Percentiles rank a stretch among this genome's conserved stretches.
Conservation (phyloP, 495 filamentous ascomycete genomes). For the Penicillium tannophilum region DNA sequence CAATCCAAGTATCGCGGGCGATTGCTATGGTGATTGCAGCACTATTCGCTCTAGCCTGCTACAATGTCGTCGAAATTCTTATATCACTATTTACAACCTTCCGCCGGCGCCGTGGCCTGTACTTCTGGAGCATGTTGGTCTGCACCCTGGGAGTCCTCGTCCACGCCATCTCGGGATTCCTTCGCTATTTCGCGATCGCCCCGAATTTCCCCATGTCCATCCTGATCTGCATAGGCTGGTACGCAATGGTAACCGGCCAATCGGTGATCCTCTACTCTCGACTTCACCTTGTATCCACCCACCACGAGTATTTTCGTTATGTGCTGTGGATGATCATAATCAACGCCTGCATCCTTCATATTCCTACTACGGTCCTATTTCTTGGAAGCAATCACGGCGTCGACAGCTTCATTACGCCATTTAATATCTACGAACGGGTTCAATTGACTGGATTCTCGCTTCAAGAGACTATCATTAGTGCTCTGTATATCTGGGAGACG, state of each 20-base stretch:
- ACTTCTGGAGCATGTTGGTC: slow-evolving; percentile 48
- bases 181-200: slow-evolving; percentile 34
- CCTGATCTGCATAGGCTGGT: slow-evolving; percentile 32
- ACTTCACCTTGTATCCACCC: slow-evolving; percentile 39
- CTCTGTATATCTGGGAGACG: slow-evolving; percentile 50
- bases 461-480: slow-evolving; percentile 52
- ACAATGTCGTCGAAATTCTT: slow-evolving; percentile 41
- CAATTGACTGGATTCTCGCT: slow-evolving; percentile 44
- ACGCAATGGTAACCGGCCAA: slow-evolving; percentile 39
- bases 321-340: slow-evolving; percentile 40
- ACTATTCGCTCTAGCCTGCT: slow-evolving; percentile 37
- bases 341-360: slow-evolving; percentile 28
- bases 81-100: slow-evolving; percentile 45
- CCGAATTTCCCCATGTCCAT: slow-evolving; percentile 28
- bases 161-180: slow-evolving; percentile 30
- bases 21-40: slow-evolving; percentile 34
- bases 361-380: slow-evolving; percentile 34
- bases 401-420: slow-evolving; percentile 25
- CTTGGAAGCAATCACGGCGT: slow-evolving; percentile 29
- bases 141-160: slow-evolving; percentile 29
- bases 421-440: slow-evolving; percentile 44
- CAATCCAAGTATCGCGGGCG: slow-evolving; percentile 12
- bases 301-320: slow-evolving; percentile 19
- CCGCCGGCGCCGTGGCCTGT: slow-evolving; percentile 39
- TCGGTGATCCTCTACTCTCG: slow-evolving; percentile 44